phyloP scores from a whole-genome alignment of 495 filamentous ascomycete genomes.

The Penicillium angulare region DNA sequence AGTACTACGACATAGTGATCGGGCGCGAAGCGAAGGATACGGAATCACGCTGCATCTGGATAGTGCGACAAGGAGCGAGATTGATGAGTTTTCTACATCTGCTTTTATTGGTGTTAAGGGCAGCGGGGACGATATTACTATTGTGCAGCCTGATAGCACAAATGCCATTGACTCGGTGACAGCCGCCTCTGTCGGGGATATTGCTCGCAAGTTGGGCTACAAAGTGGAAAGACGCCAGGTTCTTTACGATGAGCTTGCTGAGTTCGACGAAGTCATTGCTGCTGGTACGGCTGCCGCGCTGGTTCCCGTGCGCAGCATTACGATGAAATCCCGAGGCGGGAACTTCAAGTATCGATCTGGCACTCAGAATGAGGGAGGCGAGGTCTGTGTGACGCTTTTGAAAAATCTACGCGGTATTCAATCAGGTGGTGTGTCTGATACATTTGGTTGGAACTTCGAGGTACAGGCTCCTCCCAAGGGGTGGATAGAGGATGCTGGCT shows the following conservation, averaged over 20 bases:
- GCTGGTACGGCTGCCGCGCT: constrained; percentile 90
- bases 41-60: constrained; percentile 88
- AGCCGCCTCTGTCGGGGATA: constrained; percentile 64
- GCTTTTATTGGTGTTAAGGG: constrained; percentile 77
- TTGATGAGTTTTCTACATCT: constrained; percentile 89
- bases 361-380: constrained; percentile 67
- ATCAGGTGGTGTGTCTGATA: constrained; percentile 70
- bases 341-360: constrained; percentile 65
- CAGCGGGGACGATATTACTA: constrained; percentile 52
- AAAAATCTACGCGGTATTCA: constrained; percentile 83
- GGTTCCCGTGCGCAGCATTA: constrained; percentile 87
- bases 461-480: constrained; percentile 34
- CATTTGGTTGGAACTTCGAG: constrained; percentile 64
- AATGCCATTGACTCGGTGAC: constrained; percentile 85
- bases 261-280: constrained; percentile 84
- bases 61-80: constrained; percentile 69
- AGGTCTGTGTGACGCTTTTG: constrained; percentile 66
- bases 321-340: constrained; percentile 62
- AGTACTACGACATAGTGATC: constrained; percentile 76
- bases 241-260: constrained; percentile 68
- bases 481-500: constrained; percentile 25
- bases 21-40: constrained; percentile 67
- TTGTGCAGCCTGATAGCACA: constrained; percentile 77
- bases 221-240: constrained; percentile 56
- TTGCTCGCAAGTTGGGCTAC: constrained; percentile 66